Evolutionary conservation across 1,284 basidiomycete genomes (phyloP).

Genomic region (Cryptococcus maquisensis): DNA sequence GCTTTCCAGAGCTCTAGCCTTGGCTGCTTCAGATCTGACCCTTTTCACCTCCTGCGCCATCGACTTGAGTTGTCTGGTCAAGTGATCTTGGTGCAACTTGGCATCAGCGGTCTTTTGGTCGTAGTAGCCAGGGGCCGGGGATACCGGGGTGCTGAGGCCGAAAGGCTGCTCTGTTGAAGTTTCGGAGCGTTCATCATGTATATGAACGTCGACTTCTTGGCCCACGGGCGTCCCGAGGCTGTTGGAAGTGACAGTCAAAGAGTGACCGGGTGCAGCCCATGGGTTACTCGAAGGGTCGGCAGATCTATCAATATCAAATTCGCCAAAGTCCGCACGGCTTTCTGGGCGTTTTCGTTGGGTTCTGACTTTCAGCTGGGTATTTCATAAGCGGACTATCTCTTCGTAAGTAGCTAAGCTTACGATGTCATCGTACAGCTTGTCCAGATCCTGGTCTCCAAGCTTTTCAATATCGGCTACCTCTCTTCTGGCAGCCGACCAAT

Average conservation of each 20-base stretch:
- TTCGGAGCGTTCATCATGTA: slow-evolving; percentile 17
- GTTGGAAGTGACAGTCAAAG: slow-evolving; percentile 20
- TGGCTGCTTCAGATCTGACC: slow-evolving; percentile 69
- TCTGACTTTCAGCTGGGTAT: slow-evolving; percentile 68
- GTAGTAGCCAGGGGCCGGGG: background rate
- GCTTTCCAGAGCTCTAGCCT: slow-evolving; percentile 58
- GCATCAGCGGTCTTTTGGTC: slow-evolving; percentile 64
- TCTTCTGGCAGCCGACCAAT: slow-evolving; percentile 89
- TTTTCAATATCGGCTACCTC: slow-evolving; percentile 88
- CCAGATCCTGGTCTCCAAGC: slow-evolving; percentile 85
- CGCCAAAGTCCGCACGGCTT: slow-evolving; percentile 35
- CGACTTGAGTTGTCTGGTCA: slow-evolving; percentile 77
- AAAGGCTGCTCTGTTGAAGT: slow-evolving; percentile 14
- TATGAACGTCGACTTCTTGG: slow-evolving; percentile 13
- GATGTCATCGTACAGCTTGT: slow-evolving; percentile 75
- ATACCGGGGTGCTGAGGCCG: background rate
- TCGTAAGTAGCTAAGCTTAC: slow-evolving; percentile 14
- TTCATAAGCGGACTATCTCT: background rate
- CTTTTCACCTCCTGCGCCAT: slow-evolving; percentile 79
- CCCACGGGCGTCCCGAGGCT: slow-evolving; percentile 25
- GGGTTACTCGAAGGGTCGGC: slow-evolving; percentile 51
- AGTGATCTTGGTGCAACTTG: slow-evolving; percentile 81
- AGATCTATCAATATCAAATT: slow-evolving; percentile 38
- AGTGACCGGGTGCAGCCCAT: slow-evolving; percentile 55
- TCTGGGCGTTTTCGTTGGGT: slow-evolving; percentile 64